phyloP scores from a whole-genome alignment of 2,329 filamentous ascomycete genomes.

The Colletotrichum neosansevieriae region DNA sequence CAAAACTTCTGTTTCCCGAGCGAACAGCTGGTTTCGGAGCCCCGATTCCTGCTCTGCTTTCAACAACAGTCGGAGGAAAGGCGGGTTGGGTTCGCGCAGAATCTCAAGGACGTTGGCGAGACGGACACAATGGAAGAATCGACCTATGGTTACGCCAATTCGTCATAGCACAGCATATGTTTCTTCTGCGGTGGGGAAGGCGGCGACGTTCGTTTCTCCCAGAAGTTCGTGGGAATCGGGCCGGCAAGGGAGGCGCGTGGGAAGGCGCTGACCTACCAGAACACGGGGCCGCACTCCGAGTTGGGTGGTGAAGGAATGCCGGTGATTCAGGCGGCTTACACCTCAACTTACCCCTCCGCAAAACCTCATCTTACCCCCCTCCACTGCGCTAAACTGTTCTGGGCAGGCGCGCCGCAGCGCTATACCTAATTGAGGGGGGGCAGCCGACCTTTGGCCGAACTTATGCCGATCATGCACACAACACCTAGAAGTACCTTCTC shows the following conservation, averaged over 20 bases:
- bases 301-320: slow-evolving; percentile 23
- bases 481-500: no score
- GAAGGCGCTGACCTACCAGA: slow-evolving; percentile 34
- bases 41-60: background rate
- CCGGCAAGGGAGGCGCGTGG: slow-evolving; percentile 33
- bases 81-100: slow-evolving; percentile 3
- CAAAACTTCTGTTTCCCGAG: slow-evolving; percentile 10
- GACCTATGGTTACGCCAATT: slow-evolving; percentile 13
- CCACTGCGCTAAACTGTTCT: no score
- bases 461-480: no score
- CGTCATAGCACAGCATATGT: slow-evolving; percentile 19
- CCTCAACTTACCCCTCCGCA: no score
- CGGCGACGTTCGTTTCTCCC: slow-evolving; percentile 33
- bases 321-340: slow-evolving; percentile 29
- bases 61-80: background rate
- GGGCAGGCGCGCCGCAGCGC: no score
- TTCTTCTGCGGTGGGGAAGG: slow-evolving; percentile 18
- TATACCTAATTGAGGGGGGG: no score
- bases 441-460: no score
- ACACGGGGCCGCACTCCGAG: background rate
- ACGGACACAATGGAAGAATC: background rate
- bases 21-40: background rate
- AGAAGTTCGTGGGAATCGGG: slow-evolving; percentile 39
- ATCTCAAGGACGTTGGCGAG: background rate
- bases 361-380: no score